Evolutionary conservation across 176 grass and related monocot species (phyloP), one percentile per base, ranked within the genome.

Genomic region (Areca catechu): DNA sequence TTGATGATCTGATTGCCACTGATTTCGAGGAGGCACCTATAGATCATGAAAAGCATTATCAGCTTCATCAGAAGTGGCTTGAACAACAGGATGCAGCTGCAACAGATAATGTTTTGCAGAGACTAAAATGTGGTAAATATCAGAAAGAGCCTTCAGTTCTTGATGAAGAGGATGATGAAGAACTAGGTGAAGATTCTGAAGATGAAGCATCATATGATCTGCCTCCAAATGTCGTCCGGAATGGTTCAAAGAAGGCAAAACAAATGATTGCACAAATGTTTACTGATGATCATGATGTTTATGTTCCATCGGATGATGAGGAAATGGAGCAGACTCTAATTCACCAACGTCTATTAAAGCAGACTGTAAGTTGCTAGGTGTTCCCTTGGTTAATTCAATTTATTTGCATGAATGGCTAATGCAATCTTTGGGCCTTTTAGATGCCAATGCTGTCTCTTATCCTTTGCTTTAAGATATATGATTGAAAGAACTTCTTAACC

Each of bases 21-120:
- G 83, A 69, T 6, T 97, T 79, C 55, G 67, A 91, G 82, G 92
- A 97, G 74, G 76, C 76, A 55, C 60, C 80, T 57, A 68, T 64
- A 70, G 86, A 97, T 79, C 64, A 85, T 18, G 69, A 88, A 61
- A 91, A 72, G 57, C 74, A 83, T 49, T 91, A 91, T 61, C 77
- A 81, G 19, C 86, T 97, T 62, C 92, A 97, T 75, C 81, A 80
- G 70, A 97, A 91, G 72, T 97, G 92, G 92, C 80, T 97, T 68
- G 53, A 84, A 48, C 77, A 97, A 58, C 83, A 91, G 79, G 92
- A 97, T 82, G 71, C 63, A 29, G 75, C 56, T 61, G 78, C 86
- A 67, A 97, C 86, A 65, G 80, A 84, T 56, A 88, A 84, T 69
- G 61, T 91, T 69, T 53, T 97, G 20, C 83, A 97, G 59, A 97